Percentiles rank a stretch among this genome's conserved stretches.
Conservation (phyloP, 1,284 basidiomycete genomes). For the Ganoderma meredithae region DNA sequence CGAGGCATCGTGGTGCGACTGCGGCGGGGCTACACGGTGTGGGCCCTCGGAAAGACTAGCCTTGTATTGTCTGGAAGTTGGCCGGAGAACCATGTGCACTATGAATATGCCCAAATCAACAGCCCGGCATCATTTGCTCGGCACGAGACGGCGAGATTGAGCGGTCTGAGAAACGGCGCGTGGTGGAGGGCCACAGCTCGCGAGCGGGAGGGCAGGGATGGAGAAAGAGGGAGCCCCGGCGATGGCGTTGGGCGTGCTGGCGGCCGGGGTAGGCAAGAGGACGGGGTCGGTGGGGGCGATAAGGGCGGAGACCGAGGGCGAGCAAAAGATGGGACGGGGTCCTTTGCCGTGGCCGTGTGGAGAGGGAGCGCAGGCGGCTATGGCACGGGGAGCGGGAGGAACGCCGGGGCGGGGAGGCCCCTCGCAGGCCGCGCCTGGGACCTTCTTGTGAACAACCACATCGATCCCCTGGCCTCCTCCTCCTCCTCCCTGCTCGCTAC, state of each 20-base stretch:
- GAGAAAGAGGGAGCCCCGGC: background rate
- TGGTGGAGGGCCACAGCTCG: background rate
- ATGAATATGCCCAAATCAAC: slow-evolving; percentile 9
- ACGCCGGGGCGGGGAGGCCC: slow-evolving; percentile 11
- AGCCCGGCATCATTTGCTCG: slow-evolving; percentile 5
- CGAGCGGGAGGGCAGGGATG: background rate
- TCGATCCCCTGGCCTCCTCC: slow-evolving; percentile 34
- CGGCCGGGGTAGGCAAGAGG: background rate
- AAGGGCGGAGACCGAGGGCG: background rate
- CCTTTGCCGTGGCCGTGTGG: slow-evolving; percentile 16
- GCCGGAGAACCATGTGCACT: slow-evolving; percentile 1
- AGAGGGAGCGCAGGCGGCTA: slow-evolving; percentile 21
- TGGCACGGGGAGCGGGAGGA: slow-evolving; percentile 10
- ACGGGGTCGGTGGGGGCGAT: background rate
- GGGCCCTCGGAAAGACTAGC: slow-evolving; percentile 3
- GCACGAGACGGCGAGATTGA: background rate
- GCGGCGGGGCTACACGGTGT: slow-evolving; percentile 7
- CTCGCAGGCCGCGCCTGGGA: slow-evolving; percentile 24
- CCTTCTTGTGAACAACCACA: slow-evolving; percentile 32
- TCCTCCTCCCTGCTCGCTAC: slow-evolving; percentile 34
- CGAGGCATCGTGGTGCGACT: slow-evolving; percentile 7
- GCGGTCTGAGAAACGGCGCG: slow-evolving; percentile 6
- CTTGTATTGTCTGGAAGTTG: background rate
- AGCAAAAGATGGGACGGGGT: background rate
- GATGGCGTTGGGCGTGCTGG: background rate